Evolutionary conservation across 768 basidiomycete genomes (phyloP).

Genomic region (Leccinellum rugosiceps): DNA sequence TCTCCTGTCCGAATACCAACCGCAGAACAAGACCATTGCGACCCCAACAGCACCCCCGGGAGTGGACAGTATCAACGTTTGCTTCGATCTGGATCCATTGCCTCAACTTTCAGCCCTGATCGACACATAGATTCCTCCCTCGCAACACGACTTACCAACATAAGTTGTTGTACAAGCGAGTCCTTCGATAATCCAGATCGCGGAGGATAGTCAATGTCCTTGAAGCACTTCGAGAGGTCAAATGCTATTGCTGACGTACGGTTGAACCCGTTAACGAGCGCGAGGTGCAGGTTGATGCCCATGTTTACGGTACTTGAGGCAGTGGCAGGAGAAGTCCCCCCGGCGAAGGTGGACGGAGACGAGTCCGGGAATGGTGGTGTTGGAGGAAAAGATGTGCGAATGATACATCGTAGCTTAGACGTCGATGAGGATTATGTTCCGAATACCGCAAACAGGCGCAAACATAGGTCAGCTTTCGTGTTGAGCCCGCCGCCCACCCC

Average conservation of each 20-base stretch:
- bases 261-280: too few relatives aligned
- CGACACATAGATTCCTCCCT: neutral
- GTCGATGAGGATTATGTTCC: too few relatives aligned
- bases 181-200: conserved; percentile 12
- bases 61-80: conserved; percentile 57
- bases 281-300: too few relatives aligned
- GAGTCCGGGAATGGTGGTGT: too few relatives aligned
- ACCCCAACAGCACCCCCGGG: conserved; percentile 53
- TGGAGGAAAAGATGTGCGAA: too few relatives aligned
- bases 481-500: too few relatives aligned
- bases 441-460: too few relatives aligned
- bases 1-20: conserved; percentile 67
- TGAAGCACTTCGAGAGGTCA: conserved; percentile 2
- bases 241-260: conserved; percentile 9
- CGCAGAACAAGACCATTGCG: conserved; percentile 47
- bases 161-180: conserved; percentile 10
- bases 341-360: too few relatives aligned
- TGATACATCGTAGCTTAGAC: too few relatives aligned
- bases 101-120: neutral
- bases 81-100: conserved; percentile 43
- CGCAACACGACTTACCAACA: conserved; percentile 12
- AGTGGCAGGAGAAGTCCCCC: too few relatives aligned
- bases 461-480: too few relatives aligned
- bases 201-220: conserved; percentile 3
- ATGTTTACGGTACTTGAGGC: too few relatives aligned